These are phyloP conservation scores for Hymenotorrendiella dingleyae DNA, from an alignment of 2,329 filamentous ascomycete genomes.

Conservation along the genomic window DNA sequence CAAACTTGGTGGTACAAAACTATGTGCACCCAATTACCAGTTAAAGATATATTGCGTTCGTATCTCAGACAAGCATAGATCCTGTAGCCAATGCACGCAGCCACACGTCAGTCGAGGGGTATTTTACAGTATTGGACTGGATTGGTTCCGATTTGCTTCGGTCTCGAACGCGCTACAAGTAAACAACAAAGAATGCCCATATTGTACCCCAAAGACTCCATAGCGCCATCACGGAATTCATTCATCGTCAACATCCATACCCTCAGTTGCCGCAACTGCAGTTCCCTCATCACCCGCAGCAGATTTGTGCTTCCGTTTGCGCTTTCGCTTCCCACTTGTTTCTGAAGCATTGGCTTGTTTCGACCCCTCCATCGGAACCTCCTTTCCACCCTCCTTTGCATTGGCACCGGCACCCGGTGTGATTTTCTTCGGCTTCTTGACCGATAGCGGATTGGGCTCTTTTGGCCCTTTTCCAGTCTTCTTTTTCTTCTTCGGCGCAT, in stretches of 20 bases:
- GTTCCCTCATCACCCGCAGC: not conserved
- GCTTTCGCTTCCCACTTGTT: slow-evolving; percentile 30
- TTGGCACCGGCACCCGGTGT: slow-evolving; percentile 21
- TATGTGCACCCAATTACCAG: too few species aligned
- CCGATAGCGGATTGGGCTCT: slow-evolving; percentile 63
- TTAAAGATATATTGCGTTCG: too few species aligned
- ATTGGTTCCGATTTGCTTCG: too few species aligned
- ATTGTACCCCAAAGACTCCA: slow-evolving; percentile 6
- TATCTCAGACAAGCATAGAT: too few species aligned
- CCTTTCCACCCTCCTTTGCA: slow-evolving; percentile 26
- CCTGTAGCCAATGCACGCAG: too few species aligned
- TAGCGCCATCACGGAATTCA: slow-evolving; percentile 7
- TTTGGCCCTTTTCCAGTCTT: slow-evolving; percentile 56
- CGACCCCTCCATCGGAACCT: too few species aligned
- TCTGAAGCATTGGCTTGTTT: slow-evolving; percentile 18
- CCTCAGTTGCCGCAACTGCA: slow-evolving; percentile 11
- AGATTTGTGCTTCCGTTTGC: slow-evolving; percentile 25
- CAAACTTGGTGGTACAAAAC: too few species aligned
- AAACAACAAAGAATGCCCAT: too few species aligned
- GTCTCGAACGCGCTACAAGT: too few species aligned
- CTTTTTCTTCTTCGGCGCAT: slow-evolving; percentile 44
- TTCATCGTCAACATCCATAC: slow-evolving; percentile 11
- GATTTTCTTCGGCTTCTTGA: slow-evolving; percentile 65
- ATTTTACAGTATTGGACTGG: too few species aligned
- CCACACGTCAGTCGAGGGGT: too few species aligned